These are phyloP conservation scores for Platismatia glauca DNA, from an alignment of 495 filamentous ascomycete genomes.

Conservation along the genomic window DNA sequence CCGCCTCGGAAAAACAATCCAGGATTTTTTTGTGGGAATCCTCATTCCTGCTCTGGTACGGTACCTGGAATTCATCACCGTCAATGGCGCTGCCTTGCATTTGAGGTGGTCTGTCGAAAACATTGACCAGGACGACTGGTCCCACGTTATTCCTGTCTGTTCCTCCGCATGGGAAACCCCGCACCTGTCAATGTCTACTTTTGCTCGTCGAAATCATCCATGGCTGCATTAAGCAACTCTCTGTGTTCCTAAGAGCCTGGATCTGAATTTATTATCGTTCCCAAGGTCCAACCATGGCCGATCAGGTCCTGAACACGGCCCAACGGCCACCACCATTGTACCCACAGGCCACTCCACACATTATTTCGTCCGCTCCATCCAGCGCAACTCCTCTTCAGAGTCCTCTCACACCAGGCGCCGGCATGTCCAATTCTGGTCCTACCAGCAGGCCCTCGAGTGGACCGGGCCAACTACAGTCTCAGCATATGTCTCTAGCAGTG, in stretches of 20 bases:
- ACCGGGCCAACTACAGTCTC: constrained; percentile 11
- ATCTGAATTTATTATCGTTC: neutral
- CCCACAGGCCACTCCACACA: constrained; percentile 9
- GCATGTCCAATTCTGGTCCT: constrained; percentile 17
- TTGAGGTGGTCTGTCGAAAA: neutral
- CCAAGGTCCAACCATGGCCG: constrained; percentile 12
- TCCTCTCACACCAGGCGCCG: constrained; percentile 17
- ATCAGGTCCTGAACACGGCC: constrained; percentile 8
- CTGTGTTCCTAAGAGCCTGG: neutral
- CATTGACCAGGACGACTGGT: neutral
- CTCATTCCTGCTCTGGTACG: neutral
- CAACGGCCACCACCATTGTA: constrained; percentile 16
- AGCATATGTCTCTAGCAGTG: constrained; percentile 17
- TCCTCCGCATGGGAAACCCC: neutral
- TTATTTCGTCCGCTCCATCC: constrained; percentile 37
- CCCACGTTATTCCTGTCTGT: neutral
- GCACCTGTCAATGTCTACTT: neutral
- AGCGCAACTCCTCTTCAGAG: constrained; percentile 40
- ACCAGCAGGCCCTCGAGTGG: constrained; percentile 23
- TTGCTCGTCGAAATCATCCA: neutral
- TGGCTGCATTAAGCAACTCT: neutral
- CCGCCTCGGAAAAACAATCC: neutral
- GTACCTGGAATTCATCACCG: neutral
- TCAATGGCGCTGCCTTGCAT: neutral
- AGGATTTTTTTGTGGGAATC: neutral